Conservation (phyloP, 2,329 filamentous ascomycete species). For the Xylariomycetidae sp. region DNA sequence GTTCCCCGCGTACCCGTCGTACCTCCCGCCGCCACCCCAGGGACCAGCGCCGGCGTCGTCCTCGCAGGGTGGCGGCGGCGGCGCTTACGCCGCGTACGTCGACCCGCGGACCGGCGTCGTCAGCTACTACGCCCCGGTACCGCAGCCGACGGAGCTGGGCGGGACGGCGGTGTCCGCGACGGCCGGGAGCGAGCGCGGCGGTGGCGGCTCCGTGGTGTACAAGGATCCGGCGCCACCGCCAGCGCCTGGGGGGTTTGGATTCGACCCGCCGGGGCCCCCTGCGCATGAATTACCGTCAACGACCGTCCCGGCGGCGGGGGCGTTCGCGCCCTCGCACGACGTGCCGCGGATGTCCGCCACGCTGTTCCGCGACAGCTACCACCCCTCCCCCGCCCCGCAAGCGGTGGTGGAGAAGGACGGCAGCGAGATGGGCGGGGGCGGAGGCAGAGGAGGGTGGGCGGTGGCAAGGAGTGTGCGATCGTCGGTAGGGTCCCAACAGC, state of each 20-base stretch:
- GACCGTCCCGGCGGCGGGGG: no score
- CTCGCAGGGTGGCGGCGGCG: no score
- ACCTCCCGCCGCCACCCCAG: conserved; percentile 2
- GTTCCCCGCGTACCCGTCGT: conserved; percentile 6
- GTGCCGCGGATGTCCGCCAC: no score
- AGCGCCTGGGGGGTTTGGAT: no score
- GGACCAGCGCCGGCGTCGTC: not conserved
- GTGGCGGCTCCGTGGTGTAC: not conserved
- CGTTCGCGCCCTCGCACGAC: not conserved
- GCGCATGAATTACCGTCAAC: no score
- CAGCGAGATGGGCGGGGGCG: no score
- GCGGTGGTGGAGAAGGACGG: conserved; percentile 1
- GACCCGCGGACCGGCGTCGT: conserved; percentile 7
- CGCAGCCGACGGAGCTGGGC: conserved; percentile 5
- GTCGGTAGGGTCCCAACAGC: conserved; percentile 1
- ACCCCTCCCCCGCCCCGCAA: not conserved
- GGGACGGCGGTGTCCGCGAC: conserved; percentile 2
- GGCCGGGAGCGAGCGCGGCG: not conserved
- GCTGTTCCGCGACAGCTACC: no score
- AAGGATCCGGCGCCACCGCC: no score
- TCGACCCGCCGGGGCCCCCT: no score
- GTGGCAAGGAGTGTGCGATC: not conserved
- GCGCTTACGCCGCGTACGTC: conserved; percentile 6
- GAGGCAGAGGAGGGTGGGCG: no score
- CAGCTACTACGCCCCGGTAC: conserved; percentile 5